phyloP scores from a whole-genome alignment of 176 grass and related monocot genomes.

The Oryza meridionalis region DNA sequence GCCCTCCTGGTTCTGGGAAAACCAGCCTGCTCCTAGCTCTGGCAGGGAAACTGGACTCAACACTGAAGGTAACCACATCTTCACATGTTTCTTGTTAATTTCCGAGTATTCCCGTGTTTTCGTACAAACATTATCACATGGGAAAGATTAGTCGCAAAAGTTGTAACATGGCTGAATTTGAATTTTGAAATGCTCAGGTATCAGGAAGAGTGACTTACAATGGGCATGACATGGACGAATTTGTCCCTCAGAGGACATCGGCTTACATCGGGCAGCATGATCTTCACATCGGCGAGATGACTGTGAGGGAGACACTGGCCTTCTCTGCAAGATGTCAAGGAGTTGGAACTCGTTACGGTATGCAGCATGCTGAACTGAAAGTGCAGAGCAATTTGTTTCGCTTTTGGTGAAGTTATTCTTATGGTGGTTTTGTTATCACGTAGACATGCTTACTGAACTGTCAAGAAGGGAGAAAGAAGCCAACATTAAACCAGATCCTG shows the following conservation, averaged over 20 bases:
- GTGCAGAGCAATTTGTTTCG: background rate
- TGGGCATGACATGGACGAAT: constrained; percentile 91
- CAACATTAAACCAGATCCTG: constrained; percentile 84
- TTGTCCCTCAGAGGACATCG: constrained; percentile 83
- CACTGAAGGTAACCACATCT: constrained; percentile 62
- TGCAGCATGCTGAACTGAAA: background rate
- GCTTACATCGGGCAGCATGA: constrained; percentile 92
- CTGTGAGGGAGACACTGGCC: constrained; percentile 76
- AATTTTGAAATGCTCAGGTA: constrained; percentile 52
- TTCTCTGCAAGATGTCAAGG: constrained; percentile 92
- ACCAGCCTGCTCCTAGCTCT: constrained; percentile 84
- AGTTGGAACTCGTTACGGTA: constrained; percentile 96
- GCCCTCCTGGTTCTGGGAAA: constrained; percentile 93
- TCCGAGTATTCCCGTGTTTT: background rate
- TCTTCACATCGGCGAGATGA: constrained; percentile 87
- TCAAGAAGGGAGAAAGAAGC: constrained; percentile 96
- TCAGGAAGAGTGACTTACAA: constrained; percentile 84
- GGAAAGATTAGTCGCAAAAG: background rate
- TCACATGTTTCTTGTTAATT: background rate
- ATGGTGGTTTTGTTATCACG: constrained; percentile 22
- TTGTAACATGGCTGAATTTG: constrained; percentile 18
- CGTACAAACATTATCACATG: background rate
- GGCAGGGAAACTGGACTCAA: constrained; percentile 82
- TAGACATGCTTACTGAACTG: constrained; percentile 92
- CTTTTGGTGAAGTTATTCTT: constrained; percentile 20